These are phyloP conservation scores for Linnemannia schmuckeri DNA, from an alignment of 192 early-diverging fungal species.

Conservation along the genomic window DNA sequence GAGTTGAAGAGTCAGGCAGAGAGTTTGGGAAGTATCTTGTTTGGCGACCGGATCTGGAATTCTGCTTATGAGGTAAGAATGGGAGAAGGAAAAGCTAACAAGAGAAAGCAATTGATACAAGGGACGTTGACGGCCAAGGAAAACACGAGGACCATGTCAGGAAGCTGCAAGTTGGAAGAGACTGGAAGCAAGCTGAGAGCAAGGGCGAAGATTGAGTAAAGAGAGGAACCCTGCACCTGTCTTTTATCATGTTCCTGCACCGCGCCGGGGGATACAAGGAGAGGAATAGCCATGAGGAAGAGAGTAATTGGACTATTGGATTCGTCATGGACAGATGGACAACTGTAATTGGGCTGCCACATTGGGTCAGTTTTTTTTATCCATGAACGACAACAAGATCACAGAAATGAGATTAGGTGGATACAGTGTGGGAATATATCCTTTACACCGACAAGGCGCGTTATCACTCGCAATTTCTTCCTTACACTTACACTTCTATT, in stretches of 20 bases:
- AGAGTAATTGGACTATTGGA: background rate
- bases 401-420: no score
- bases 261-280: background rate
- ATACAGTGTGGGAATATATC: no score
- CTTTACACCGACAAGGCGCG: no score
- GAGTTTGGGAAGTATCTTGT: conserved; percentile 91
- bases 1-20: conserved; percentile 74
- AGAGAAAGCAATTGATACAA: no score
- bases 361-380: background rate
- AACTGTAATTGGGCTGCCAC: background rate
- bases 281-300: background rate
- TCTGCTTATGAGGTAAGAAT: conserved; percentile 82
- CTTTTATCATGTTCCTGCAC: no score
- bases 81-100: no score
- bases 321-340: no score
- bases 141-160: no score
- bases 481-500: background rate
- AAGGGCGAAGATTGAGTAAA: background rate
- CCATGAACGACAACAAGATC: background rate
- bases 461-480: background rate
- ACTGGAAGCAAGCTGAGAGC: background rate
- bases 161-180: no score
- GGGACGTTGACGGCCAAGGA: no score
- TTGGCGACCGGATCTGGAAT: conserved; percentile 94
- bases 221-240: background rate